A percentile compares a stretch with the other conserved stretches of the same genome.
phyloP scores from a whole-genome alignment of 2,329 filamentous ascomycete species.

The Orbilia oligospora region DNA sequence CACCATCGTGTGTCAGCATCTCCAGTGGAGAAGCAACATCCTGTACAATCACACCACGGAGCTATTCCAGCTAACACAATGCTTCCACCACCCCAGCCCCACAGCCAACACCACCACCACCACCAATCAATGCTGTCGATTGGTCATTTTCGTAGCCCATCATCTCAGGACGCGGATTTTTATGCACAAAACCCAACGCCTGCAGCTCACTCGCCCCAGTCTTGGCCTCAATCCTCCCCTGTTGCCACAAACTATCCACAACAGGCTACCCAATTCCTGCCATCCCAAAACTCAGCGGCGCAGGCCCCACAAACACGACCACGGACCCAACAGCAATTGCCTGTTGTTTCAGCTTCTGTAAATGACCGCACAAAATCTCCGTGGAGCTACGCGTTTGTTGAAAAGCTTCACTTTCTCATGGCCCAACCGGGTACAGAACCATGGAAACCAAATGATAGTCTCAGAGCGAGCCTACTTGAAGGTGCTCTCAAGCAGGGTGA shows the following conservation, averaged over 20 bases:
- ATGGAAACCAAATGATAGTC: constrained; percentile 42
- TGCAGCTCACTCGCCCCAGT: constrained; percentile 3
- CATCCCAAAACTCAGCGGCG: background rate
- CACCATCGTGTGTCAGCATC: constrained; percentile 15
- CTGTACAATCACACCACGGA: constrained; percentile 18
- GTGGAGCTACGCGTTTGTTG: constrained; percentile 30
- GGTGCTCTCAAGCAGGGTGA: constrained; percentile 46
- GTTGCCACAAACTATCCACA: constrained; percentile 8
- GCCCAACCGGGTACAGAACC: constrained; percentile 18
- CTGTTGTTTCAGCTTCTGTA: background rate
- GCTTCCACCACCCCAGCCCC: constrained; percentile 46
- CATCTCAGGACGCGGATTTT: background rate
- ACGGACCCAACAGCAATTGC: constrained; percentile 15
- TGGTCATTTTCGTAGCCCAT: constrained; percentile 22
- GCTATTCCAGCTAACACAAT: constrained; percentile 1
- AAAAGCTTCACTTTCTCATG: constrained; percentile 40
- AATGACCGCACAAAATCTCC: constrained; percentile 1
- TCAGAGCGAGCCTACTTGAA: constrained; percentile 46
- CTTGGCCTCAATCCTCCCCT: constrained; percentile 11
- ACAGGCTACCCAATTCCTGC: constrained; percentile 10
- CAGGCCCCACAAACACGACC: constrained; percentile 12
- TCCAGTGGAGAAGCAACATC: constrained; percentile 8
- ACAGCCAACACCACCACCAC: background rate
- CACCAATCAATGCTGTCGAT: constrained; percentile 6
- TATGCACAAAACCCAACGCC: constrained; percentile 8